Evolutionary conservation across 1,139 yeast species (phyloP).

Genomic region (Petasospora fabianii): DNA sequence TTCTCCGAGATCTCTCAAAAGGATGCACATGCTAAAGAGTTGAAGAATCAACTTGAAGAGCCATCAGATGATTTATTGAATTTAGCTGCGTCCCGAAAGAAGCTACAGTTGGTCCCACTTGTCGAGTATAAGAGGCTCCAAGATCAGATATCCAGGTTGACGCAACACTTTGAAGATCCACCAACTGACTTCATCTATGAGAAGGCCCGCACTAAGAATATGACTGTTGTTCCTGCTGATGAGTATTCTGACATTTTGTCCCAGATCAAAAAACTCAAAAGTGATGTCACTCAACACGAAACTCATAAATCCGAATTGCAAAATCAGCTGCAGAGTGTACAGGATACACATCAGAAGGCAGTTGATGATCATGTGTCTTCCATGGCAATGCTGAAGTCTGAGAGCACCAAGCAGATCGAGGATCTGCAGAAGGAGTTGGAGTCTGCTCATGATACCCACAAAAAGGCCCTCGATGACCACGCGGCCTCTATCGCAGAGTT

Average conservation of each 20-base stretch:
- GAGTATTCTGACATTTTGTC: conserved; percentile 4
- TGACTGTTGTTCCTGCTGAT: conserved; percentile 7
- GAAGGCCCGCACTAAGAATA: conserved; percentile 28
- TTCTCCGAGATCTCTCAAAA: conserved; percentile 2
- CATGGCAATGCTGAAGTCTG: neutral
- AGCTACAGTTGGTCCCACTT: conserved; percentile 28
- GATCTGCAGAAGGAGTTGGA: too few relatives aligned
- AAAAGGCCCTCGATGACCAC: too few relatives aligned
- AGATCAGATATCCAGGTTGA: conserved; percentile 3
- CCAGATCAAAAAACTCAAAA: conserved; percentile 6
- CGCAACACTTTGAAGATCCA: conserved; percentile 16
- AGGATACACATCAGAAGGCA: conserved; percentile 2
- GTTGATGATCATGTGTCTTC: conserved; percentile 2
- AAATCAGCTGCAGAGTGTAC: neutral
- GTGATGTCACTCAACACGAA: conserved; percentile 1
- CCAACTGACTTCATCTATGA: conserved; percentile 25
- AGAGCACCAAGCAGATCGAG: too few relatives aligned
- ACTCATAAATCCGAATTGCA: conserved; percentile 2
- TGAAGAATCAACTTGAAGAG: conserved; percentile 21
- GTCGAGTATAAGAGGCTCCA: conserved; percentile 7
- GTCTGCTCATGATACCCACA: too few relatives aligned
- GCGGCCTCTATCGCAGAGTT: too few relatives aligned
- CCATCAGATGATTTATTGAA: conserved; percentile 25
- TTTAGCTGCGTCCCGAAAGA: conserved; percentile 29
- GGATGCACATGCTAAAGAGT: neutral